Percentiles rank a stretch among this genome's conserved stretches.
These are phyloP conservation scores for Solidago caesia DNA, from an alignment of 129 eudicot genomes.

Conservation along the genomic window DNA sequence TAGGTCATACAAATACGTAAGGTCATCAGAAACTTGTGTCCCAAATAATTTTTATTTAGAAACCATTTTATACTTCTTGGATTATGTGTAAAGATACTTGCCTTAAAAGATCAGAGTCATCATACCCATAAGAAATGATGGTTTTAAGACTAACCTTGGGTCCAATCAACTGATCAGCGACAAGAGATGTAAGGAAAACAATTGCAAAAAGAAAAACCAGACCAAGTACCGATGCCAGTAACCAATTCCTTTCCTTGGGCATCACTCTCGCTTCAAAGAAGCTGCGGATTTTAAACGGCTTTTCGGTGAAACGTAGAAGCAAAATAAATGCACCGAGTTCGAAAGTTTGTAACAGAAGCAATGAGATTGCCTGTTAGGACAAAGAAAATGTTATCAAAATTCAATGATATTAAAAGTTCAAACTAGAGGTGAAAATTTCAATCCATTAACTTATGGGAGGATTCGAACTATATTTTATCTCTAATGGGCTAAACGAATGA, in stretches of 20 bases:
- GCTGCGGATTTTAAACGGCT: slow-evolving; percentile 41
- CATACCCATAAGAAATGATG: neutral
- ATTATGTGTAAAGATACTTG: neutral
- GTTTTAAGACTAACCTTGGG: slow-evolving; percentile 52
- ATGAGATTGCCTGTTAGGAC: slow-evolving; percentile 45
- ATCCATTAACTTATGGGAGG: neutral
- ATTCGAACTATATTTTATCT: neutral
- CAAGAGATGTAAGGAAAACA: slow-evolving; percentile 56
- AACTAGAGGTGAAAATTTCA: neutral
- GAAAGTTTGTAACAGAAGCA: slow-evolving; percentile 55
- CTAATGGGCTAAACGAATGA: neutral
- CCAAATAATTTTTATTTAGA: neutral
- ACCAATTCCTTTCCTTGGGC: slow-evolving; percentile 61
- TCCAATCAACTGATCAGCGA: slow-evolving; percentile 64
- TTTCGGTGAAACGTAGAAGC: slow-evolving; percentile 46
- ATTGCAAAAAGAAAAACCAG: slow-evolving; percentile 53
- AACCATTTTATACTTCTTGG: neutral
- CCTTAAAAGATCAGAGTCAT: neutral
- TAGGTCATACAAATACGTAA: neutral
- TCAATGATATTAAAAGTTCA: neutral
- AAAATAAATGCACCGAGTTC: slow-evolving; percentile 52
- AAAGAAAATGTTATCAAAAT: neutral
- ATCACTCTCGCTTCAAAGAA: slow-evolving; percentile 43
- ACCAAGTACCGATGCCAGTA: slow-evolving; percentile 66
- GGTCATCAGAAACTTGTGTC: neutral